These are phyloP conservation scores for Cytidiella melzeri DNA, from an alignment of 768 basidiomycete genomes.

Conservation along the genomic window DNA sequence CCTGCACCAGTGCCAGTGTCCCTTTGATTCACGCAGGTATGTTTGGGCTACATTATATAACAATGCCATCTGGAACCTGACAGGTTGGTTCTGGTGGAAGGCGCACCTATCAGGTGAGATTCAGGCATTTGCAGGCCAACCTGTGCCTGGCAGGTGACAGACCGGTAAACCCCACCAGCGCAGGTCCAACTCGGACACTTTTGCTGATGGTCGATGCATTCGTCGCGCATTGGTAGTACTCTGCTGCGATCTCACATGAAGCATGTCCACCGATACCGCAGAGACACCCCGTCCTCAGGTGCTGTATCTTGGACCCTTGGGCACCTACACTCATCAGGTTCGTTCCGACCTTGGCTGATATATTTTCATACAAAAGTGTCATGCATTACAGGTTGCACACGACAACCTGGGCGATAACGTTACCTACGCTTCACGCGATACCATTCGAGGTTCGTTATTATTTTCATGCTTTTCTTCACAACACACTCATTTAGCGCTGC, in stretches of 20 bases:
- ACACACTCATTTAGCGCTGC: neutral
- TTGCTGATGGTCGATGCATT: no score
- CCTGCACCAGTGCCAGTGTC: no score
- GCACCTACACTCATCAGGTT: constrained; percentile 69
- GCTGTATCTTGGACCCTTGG: constrained; percentile 60
- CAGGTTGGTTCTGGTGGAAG: no score
- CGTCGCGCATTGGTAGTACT: neutral
- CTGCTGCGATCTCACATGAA: neutral
- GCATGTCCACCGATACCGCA: neutral
- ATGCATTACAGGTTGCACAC: constrained; percentile 37
- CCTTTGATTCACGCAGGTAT: no score
- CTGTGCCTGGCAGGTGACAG: no score
- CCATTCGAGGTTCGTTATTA: constrained; percentile 32
- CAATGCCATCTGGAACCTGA: no score
- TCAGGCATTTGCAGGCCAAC: no score
- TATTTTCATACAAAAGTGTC: neutral
- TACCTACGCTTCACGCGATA: constrained; percentile 35
- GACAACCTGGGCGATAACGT: constrained; percentile 40
- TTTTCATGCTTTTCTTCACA: neutral
- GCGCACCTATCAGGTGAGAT: no score
- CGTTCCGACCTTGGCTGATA: constrained; percentile 2
- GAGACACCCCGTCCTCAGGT: constrained; percentile 23
- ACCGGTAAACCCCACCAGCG: no score
- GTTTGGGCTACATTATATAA: no score
- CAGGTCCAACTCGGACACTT: no score